Evolutionary conservation across 2,329 filamentous ascomycete species (phyloP).

Genomic region (Nectriaceae sp.): DNA sequence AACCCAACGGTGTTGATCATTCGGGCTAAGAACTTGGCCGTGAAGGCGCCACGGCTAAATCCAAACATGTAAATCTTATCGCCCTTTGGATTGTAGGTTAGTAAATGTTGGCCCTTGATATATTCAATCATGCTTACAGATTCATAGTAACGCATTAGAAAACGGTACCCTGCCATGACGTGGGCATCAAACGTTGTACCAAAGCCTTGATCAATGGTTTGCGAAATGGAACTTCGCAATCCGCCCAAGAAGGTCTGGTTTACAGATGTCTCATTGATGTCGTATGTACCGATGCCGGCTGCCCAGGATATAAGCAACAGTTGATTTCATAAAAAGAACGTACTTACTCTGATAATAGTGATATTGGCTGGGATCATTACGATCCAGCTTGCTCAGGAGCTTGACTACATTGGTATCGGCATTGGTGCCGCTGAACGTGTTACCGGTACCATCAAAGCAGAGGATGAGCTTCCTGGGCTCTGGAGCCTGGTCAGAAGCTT

Average conservation of each 20-base stretch:
- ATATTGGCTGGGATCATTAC: slow-evolving; percentile 43
- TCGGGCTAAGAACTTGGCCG: slow-evolving; percentile 48
- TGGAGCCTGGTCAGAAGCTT: not conserved
- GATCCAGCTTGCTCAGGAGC: slow-evolving; percentile 48
- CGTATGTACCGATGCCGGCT: slow-evolving; percentile 54
- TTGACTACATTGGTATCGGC: slow-evolving; percentile 57
- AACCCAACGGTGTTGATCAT: slow-evolving; percentile 49
- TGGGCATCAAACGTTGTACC: slow-evolving; percentile 52
- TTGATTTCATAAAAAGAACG: accelerated
- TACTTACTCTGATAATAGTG: slow-evolving; percentile 52
- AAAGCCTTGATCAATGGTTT: slow-evolving; percentile 45
- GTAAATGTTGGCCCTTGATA: too few relatives aligned
- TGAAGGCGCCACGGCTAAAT: slow-evolving; percentile 51
- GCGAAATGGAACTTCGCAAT: slow-evolving; percentile 37
- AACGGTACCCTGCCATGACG: slow-evolving; percentile 54
- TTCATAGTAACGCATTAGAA: slow-evolving; percentile 56
- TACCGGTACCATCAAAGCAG: slow-evolving; percentile 53
- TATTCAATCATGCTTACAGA: slow-evolving; percentile 37
- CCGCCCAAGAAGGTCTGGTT: slow-evolving; percentile 39
- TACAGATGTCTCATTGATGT: slow-evolving; percentile 43
- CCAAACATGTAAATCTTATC: slow-evolving; percentile 49
- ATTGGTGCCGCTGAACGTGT: slow-evolving; percentile 46
- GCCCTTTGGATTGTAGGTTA: not conserved
- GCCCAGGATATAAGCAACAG: not conserved
- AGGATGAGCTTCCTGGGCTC: slow-evolving; percentile 45